Evolutionary conservation across 768 basidiomycete genomes (phyloP).

Genomic region (Phaffia tasmanica): DNA sequence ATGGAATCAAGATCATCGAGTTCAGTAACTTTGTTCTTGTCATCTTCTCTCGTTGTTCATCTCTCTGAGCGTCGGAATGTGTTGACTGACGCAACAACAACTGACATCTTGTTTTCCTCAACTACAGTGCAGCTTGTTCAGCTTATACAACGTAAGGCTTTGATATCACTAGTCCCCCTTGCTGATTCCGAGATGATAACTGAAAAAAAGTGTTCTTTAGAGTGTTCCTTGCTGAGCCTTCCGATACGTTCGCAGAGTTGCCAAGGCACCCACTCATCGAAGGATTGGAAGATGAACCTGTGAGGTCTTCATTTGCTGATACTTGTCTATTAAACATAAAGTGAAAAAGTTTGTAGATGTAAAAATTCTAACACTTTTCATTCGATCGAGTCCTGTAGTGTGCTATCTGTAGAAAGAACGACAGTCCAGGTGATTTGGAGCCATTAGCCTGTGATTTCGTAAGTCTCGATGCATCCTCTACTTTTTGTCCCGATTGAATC

Average conservation of each 20-base stretch:
- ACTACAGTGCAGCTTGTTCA: conserved; percentile 15
- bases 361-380: not conserved
- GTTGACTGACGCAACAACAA: not conserved
- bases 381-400: not conserved
- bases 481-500: not conserved
- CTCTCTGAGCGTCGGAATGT: not conserved
- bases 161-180: no score
- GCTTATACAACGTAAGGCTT: not conserved
- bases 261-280: conserved; percentile 15
- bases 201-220: no score
- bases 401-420: not conserved
- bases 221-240: conserved; percentile 13
- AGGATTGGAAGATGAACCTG: conserved; percentile 1
- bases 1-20: conserved; percentile 70
- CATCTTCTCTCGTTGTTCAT: not conserved
- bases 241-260: conserved; percentile 19
- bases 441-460: not conserved
- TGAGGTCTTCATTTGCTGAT: no score
- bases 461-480: not conserved
- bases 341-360: not conserved
- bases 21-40: conserved; percentile 30
- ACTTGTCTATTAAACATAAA: not conserved
- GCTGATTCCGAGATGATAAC: no score
- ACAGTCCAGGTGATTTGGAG: not conserved
- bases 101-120: not conserved